A percentile compares a stretch with the other conserved stretches of the same genome.
These are phyloP conservation scores for Dryas alaskensis DNA, from an alignment of 306 rosid genomes.

Conservation along the genomic window DNA sequence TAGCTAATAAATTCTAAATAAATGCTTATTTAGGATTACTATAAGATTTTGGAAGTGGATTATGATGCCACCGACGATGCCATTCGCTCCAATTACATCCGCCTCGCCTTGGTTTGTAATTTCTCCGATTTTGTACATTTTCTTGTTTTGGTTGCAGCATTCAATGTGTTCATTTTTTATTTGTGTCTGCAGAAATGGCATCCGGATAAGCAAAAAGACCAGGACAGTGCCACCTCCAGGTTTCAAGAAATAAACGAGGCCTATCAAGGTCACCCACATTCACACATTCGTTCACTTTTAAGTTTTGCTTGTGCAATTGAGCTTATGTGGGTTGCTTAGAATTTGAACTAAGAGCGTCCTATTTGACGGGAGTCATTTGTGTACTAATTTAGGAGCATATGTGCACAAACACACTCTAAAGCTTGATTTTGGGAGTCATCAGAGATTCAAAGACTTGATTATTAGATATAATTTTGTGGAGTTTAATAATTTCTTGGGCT, in stretches of 20 bases:
- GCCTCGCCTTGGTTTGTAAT: constrained; percentile 75
- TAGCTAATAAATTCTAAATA: neutral
- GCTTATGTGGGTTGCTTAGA: neutral
- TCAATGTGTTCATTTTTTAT: neutral
- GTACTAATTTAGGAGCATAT: neutral
- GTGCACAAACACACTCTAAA: neutral
- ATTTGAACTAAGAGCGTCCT: neutral
- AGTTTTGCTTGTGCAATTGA: neutral
- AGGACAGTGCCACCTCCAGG: constrained; percentile 56
- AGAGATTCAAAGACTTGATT: neutral
- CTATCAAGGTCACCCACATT: constrained; percentile 51
- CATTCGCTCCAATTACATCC: constrained; percentile 87
- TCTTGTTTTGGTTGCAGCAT: neutral
- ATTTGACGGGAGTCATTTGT: neutral
- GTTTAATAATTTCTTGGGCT: neutral
- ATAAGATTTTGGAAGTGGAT: constrained; percentile 86
- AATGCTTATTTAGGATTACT: constrained; percentile 58
- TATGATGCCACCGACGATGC: constrained; percentile 79
- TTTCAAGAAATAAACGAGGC: constrained; percentile 97
- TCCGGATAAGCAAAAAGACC: constrained; percentile 83
- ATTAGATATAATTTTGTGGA: neutral
- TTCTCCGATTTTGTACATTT: neutral
- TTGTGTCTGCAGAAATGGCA: constrained; percentile 77
- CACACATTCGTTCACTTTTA: neutral
- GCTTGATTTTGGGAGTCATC: neutral